phyloP scores from a whole-genome alignment of 2,329 filamentous ascomycete genomes.

The Dactylellina sp. region DNA sequence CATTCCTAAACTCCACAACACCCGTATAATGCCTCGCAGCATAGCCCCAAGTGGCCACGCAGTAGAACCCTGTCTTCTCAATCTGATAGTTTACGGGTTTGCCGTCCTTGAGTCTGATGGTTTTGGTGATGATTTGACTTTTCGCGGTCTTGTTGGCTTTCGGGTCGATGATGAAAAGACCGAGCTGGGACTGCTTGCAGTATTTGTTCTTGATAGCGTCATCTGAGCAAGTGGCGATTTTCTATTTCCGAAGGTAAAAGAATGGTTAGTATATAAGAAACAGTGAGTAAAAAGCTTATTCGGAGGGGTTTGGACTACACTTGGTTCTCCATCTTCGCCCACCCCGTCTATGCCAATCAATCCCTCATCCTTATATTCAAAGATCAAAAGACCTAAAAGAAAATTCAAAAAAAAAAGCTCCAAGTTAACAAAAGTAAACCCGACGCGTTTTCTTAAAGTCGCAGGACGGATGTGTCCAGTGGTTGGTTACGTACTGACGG shows the following conservation, averaged over 20 bases:
- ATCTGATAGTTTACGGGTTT: constrained; percentile 81
- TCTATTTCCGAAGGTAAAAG: constrained; percentile 65
- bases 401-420: too few relatives aligned
- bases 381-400: constrained; percentile 71
- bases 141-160: constrained; percentile 79
- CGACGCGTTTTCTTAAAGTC: constrained; percentile 67
- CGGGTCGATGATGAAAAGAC: constrained; percentile 82
- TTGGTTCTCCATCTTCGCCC: constrained; percentile 20
- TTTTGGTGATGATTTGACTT: constrained; percentile 80
- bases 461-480: background rate
- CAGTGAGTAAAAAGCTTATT: constrained; percentile 2
- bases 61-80: constrained; percentile 94
- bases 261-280: constrained; percentile 62
- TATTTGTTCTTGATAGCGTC: constrained; percentile 75
- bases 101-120: constrained; percentile 82
- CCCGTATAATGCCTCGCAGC: constrained; percentile 75
- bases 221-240: constrained; percentile 77
- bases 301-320: constrained; percentile 13
- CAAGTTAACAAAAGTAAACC: constrained; percentile 68
- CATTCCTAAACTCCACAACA: constrained; percentile 91
- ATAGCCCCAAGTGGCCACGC: constrained; percentile 82
- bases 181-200: constrained; percentile 82
- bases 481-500: constrained; percentile 66
- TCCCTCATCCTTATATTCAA: constrained; percentile 89
- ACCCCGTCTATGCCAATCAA: constrained; percentile 63